Percentiles rank a stretch among this genome's conserved stretches.
These are phyloP conservation scores for Lentithecium fluviatile DNA, from an alignment of 495 filamentous ascomycete species.

Conservation along the genomic window DNA sequence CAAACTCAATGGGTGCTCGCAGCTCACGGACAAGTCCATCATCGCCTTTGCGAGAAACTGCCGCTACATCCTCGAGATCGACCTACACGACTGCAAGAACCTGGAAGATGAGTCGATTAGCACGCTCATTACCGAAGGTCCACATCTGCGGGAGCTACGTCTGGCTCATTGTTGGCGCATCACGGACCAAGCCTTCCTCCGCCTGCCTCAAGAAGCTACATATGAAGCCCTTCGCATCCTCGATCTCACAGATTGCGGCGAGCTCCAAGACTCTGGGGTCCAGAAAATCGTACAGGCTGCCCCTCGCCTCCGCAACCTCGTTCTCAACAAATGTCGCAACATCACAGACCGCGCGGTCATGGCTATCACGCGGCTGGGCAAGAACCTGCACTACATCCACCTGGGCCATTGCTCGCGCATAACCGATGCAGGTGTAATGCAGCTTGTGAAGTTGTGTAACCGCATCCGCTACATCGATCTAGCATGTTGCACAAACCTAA, in stretches of 20 bases:
- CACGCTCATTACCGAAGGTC: conserved; percentile 69
- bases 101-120: conserved; percentile 81
- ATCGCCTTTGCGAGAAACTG: conserved; percentile 83
- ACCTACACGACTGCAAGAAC: conserved; percentile 79
- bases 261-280: conserved; percentile 80
- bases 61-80: conserved; percentile 91
- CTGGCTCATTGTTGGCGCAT: conserved; percentile 80
- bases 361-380: conserved; percentile 83
- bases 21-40: conserved; percentile 76
- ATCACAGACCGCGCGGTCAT: conserved; percentile 87
- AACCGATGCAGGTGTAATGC: conserved; percentile 80
- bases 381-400: conserved; percentile 95
- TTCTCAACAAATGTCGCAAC: conserved; percentile 88
- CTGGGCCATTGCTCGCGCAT: conserved; percentile 90
- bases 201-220: conserved; percentile 63
- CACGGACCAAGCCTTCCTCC: conserved; percentile 80
- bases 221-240: conserved; percentile 90
- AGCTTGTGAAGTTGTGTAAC: conserved; percentile 81
- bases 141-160: conserved; percentile 82
- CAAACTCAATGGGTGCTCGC: conserved; percentile 85
- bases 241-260: conserved; percentile 83
- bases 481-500: conserved; percentile 88
- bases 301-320: conserved; percentile 85
- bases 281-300: conserved; percentile 82
- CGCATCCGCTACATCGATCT: conserved; percentile 96